Evolutionary conservation across 345 rosid species (phyloP), one percentile per base, ranked within the genome.

Genomic region (Populus tremula): DNA sequence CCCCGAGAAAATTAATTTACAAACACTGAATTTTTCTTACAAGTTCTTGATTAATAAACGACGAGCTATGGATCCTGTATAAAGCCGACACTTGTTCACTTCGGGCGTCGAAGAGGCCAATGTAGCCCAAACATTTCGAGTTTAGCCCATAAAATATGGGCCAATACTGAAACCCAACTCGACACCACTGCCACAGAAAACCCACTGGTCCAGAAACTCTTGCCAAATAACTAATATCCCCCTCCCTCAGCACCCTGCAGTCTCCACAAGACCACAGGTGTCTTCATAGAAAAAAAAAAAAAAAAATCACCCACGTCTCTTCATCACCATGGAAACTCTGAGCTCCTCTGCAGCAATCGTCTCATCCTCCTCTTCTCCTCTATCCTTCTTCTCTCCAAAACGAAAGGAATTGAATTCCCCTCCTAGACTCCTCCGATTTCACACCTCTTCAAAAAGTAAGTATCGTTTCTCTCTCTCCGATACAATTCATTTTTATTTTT

Each of bases 361-460:
- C 72, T 85, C 92, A 6, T 82, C 93, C 17, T 85, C 91, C 1
- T 80, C 90, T 31, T 84, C 92, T 23, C 73, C 87, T 25, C 78
- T 89, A 63, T 83, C 93, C 11, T 66, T 92, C 72, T 90, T 92
- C 84, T 86, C 93, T 17, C 88, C 88, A 17, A 90, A 86, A 76
- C 79, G 86, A 79, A 84, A 76, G 27, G 82, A 84, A 23, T 25
- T 59, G 29, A 23, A 59, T 43, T 74, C 84, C 14, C 85, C 83
- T 2, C 36, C 73, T 2, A 84, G 90, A 75, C 76, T 82, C 78
- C 73, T 84, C 81, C 87, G 87, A 39, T 77, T 90, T 68, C 82
- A 74, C 56, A 45, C 84, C 59, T 77, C 85, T 38, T 89, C 98
- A 36, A 88, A 85, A 87, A 89, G 96, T 92, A 87, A 78, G 27